A percentile compares a stretch with the other conserved stretches of the same genome.
phyloP scores from a whole-genome alignment of 352 stramenopile genomes.

The Phytopythium montanum region DNA sequence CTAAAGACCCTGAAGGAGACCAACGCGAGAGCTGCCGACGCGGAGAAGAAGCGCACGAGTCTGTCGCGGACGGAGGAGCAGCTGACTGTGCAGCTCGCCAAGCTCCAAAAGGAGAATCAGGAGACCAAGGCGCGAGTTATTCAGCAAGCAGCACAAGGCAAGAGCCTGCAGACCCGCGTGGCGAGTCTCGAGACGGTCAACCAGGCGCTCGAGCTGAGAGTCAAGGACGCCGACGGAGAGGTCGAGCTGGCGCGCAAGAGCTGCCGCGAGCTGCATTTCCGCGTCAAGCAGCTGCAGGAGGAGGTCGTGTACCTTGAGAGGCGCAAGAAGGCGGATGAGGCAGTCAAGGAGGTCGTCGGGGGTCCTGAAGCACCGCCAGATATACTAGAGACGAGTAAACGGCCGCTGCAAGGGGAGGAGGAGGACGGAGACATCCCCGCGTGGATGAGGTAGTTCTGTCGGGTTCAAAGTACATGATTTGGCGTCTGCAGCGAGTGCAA shows the following conservation, averaged over 20 bases:
- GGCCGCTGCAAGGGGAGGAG: neutral
- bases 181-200: slow-evolving; percentile 32
- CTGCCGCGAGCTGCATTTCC: slow-evolving; percentile 55
- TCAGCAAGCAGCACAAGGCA: slow-evolving; percentile 41
- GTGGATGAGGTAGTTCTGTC: slow-evolving; percentile 4
- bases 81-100: slow-evolving; percentile 33
- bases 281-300: slow-evolving; percentile 65
- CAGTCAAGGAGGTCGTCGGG: neutral
- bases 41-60: slow-evolving; percentile 36
- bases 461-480: slow-evolving; percentile 5
- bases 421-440: neutral
- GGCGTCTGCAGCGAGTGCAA: neutral
- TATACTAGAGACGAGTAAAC: neutral
- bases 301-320: slow-evolving; percentile 63
- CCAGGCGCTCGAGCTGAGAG: slow-evolving; percentile 23
- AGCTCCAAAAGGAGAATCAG: slow-evolving; percentile 49
- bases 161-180: slow-evolving; percentile 42
- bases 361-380: neutral
- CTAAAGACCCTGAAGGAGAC: slow-evolving; percentile 38
- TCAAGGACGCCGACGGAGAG: slow-evolving; percentile 36
- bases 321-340: slow-evolving; percentile 19
- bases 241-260: slow-evolving; percentile 46
- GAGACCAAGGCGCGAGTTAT: slow-evolving; percentile 41
- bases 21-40: slow-evolving; percentile 27
- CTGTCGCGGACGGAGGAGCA: slow-evolving; percentile 31